phyloP scores from a whole-genome alignment of 805 yeast species.

The Saccharomycopsis malanga region DNA sequence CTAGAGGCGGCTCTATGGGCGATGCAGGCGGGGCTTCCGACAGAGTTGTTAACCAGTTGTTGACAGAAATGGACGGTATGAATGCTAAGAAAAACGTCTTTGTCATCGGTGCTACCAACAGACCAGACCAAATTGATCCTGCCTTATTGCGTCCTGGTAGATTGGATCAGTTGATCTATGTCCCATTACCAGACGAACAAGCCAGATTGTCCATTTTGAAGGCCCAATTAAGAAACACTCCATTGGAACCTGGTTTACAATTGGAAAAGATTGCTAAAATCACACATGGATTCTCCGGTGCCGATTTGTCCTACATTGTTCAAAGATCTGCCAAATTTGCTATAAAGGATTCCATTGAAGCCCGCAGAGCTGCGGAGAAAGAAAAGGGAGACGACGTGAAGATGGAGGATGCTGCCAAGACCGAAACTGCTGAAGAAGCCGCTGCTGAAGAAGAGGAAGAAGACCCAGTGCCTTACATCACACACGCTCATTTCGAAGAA shows the following conservation, averaged over 20 bases:
- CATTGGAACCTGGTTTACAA: conserved; percentile 94
- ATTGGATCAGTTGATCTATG: conserved; percentile 96
- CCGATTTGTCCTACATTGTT: conserved; percentile 93
- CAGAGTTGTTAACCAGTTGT: conserved; percentile 92
- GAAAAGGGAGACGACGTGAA: conserved; percentile 47
- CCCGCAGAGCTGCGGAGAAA: conserved; percentile 44
- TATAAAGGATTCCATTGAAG: conserved; percentile 95
- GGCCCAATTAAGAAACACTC: conserved; percentile 97
- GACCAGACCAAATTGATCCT: conserved; percentile 99
- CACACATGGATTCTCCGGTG: conserved; percentile 99
- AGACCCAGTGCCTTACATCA: conserved; percentile 94
- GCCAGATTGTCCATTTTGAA: conserved; percentile 89
- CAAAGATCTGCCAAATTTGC: conserved; percentile 99
- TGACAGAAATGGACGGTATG: conserved; percentile 99
- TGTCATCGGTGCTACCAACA: conserved; percentile 97
- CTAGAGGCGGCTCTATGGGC: conserved; percentile 93
- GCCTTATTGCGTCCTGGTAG: conserved; percentile 98
- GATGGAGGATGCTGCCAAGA: conserved; percentile 32
- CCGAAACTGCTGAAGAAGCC: conserved; percentile 34
- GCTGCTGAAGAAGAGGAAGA: conserved; percentile 57
- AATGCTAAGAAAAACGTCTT: conserved; percentile 98
- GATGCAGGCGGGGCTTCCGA: conserved; percentile 99
- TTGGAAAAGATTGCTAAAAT: conserved; percentile 82
- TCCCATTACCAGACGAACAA: conserved; percentile 93
- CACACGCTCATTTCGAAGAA: conserved; percentile 92